Conservation (phyloP, 768 basidiomycete species). For the Rubroboletus pulcherrimus region DNA sequence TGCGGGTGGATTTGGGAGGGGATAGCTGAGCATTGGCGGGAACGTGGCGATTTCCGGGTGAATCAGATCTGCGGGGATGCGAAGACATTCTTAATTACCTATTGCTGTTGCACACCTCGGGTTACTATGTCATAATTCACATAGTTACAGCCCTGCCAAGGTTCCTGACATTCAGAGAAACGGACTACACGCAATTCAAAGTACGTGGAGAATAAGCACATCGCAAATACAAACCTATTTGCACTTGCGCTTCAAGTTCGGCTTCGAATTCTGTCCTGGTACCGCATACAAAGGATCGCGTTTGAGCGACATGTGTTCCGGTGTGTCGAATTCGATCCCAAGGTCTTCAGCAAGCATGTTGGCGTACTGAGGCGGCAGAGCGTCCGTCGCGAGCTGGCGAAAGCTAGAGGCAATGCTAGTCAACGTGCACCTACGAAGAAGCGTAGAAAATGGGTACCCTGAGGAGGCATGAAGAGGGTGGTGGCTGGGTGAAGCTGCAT, state of each 20-base stretch:
- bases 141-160: neutral
- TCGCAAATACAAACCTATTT: conserved; percentile 8
- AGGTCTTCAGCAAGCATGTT: conserved; percentile 68
- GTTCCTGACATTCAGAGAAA: neutral
- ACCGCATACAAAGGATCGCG: conserved; percentile 51
- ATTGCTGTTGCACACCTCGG: neutral
- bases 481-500: no score
- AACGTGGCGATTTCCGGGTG: conserved; percentile 1
- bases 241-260: conserved; percentile 52
- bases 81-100: neutral
- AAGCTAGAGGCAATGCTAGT: conserved; percentile 44
- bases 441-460: neutral
- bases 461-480: no score
- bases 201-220: neutral
- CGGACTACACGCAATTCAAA: neutral
- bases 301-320: conserved; percentile 68
- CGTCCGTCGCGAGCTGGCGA: conserved; percentile 69
- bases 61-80: neutral
- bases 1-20: conserved; percentile 66
- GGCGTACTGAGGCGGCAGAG: conserved; percentile 63
- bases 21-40: conserved; percentile 39
- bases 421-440: neutral
- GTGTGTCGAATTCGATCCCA: conserved; percentile 74
- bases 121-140: neutral
- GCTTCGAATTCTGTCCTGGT: conserved; percentile 27